Percentiles rank a stretch among this genome's conserved stretches.
These are phyloP conservation scores for Pythium dissotocum DNA, from an alignment of 352 stramenopile genomes.

Conservation along the genomic window DNA sequence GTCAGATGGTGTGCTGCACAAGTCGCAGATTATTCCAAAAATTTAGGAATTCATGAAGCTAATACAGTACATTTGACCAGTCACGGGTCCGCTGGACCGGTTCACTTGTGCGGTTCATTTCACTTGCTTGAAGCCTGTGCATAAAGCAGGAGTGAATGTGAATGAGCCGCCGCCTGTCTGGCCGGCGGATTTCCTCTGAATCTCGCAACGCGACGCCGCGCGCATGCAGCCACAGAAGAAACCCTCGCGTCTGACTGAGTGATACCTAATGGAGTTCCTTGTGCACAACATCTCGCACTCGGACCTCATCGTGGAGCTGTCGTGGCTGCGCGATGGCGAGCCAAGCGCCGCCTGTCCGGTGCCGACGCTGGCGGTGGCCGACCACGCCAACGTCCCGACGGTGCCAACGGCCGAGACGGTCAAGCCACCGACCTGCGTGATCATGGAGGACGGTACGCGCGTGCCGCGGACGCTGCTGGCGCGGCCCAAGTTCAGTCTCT, in stretches of 20 bases:
- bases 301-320: conserved; percentile 93
- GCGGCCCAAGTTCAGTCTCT: conserved; percentile 88
- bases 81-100: too few species aligned
- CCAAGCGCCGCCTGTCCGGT: not conserved
- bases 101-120: not conserved
- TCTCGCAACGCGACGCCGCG: not conserved
- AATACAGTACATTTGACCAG: not conserved
- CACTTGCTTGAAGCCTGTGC: not conserved
- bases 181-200: conserved; percentile 2
- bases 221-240: not conserved
- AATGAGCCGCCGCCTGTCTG: not conserved
- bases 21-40: not conserved
- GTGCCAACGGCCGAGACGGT: not conserved
- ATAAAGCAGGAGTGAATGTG: not conserved
- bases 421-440: conserved; percentile 1
- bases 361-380: conserved; percentile 9
- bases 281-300: conserved; percentile 98
- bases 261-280: conserved; percentile 87
- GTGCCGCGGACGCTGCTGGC: conserved; percentile 65
- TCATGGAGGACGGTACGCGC: conserved; percentile 13
- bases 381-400: not conserved
- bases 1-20: not conserved
- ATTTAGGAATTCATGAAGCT: not conserved
- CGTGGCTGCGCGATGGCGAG: conserved; percentile 57
- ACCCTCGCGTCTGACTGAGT: too few species aligned